Conservation (phyloP, 163 green algal genomes). For the Prototheca wickerhamii region DNA sequence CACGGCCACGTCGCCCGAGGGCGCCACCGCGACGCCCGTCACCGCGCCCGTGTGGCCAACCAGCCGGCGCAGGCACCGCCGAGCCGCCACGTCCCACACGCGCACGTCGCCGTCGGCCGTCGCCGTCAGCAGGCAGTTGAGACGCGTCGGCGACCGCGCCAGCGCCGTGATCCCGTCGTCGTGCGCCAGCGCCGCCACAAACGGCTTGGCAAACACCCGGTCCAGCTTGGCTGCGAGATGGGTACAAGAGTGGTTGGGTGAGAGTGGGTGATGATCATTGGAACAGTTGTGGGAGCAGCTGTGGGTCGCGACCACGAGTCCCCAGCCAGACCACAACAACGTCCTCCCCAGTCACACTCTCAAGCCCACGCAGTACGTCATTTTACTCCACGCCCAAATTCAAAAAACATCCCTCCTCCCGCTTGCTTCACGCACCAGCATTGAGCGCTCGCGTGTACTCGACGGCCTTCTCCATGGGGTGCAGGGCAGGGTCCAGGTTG, state of each 20-base stretch:
- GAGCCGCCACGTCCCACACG: slow-evolving; percentile 45
- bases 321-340: neutral
- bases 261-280: neutral
- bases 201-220: slow-evolving; percentile 94
- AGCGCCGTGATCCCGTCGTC: slow-evolving; percentile 85
- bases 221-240: slow-evolving; percentile 42
- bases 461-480: slow-evolving; percentile 87
- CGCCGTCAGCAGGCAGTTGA: slow-evolving; percentile 74
- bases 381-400: too few relatives aligned
- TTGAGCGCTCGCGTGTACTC: slow-evolving; percentile 91
- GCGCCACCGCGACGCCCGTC: slow-evolving; percentile 66
- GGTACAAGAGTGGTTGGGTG: neutral
- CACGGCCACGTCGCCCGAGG: slow-evolving; percentile 66
- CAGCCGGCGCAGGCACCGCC: slow-evolving; percentile 57
- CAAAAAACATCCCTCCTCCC: too few relatives aligned
- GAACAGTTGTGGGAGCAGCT: neutral
- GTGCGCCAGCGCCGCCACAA: slow-evolving; percentile 82
- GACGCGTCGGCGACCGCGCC: slow-evolving; percentile 56
- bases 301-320: neutral
- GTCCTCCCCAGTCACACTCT: too few relatives aligned
- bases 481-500: slow-evolving; percentile 90
- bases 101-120: slow-evolving; percentile 67
- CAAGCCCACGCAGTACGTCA: slow-evolving; percentile 19
- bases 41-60: slow-evolving; percentile 73
- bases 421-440: slow-evolving; percentile 69